Percentiles rank a stretch among this genome's conserved stretches.
Conservation (phyloP, 768 basidiomycete genomes). For the Phanerodontia chrysosporium region DNA sequence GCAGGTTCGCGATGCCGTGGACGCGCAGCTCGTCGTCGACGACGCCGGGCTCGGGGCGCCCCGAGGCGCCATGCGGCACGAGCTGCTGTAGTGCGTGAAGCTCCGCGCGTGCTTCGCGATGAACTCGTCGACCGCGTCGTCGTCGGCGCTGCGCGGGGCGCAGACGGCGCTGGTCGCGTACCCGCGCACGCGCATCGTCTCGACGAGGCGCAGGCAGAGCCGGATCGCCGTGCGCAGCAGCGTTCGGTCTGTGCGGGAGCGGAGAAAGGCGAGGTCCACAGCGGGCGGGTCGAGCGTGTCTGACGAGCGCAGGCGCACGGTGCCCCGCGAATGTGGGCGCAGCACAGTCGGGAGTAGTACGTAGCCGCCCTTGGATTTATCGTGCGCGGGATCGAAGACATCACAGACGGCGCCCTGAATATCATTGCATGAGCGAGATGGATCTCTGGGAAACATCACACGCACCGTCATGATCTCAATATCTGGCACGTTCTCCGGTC, state of each 20-base stretch:
- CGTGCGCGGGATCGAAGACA: not conserved
- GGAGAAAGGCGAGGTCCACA: not conserved
- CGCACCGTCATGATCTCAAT: constrained; percentile 7
- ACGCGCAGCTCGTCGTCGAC: constrained; percentile 40
- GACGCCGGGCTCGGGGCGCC: constrained; percentile 28
- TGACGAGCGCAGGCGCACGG: constrained; percentile 2
- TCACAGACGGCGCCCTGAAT: not conserved
- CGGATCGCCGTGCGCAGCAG: not conserved
- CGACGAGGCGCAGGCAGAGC: not conserved
- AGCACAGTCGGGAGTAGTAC: not conserved
- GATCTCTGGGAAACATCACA: too few relatives aligned
- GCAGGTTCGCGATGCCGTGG: constrained; percentile 39
- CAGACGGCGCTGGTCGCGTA: not conserved
- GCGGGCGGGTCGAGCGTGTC: not conserved
- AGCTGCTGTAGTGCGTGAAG: constrained; percentile 25
- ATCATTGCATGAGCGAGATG: not conserved
- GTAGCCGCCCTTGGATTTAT: not conserved
- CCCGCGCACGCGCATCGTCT: not conserved
- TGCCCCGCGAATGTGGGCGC: not conserved
- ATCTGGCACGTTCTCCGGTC: constrained; percentile 2
- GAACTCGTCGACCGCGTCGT: constrained; percentile 12
- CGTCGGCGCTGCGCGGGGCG: not conserved
- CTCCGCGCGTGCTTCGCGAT: constrained; percentile 3
- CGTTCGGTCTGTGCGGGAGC: not conserved
- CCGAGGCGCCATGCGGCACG: constrained; percentile 33